Evolutionary conservation across 805 yeast species (phyloP), one percentile per base, ranked within the genome.

Genomic region (Yamadazyma tumulicola): DNA sequence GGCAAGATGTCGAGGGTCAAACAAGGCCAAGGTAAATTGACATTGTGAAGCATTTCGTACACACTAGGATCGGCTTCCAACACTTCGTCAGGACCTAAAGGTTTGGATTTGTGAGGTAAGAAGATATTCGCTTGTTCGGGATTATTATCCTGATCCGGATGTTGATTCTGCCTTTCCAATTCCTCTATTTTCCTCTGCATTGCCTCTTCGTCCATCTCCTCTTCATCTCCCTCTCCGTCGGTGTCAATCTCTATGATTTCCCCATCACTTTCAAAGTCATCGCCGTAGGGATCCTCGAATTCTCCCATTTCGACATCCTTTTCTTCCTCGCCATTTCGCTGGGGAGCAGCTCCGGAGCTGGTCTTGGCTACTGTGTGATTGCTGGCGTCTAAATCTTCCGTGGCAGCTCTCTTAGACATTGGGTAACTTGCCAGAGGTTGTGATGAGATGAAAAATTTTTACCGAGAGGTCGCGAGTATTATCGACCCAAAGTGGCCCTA

Each of bases 11-110:
- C 97, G 41, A 93, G 69, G 3, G 97, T 87, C 55, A 93, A 65
- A 64, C 97, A 88, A 9, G 98, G 97, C 97, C 97, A 93, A 50
- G 95, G 94, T 60, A 91, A 67, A 58, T 85, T 85, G 40, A 91
- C 86, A 50, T 85, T 85, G 60, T 93, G 98, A 38, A 93, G 67
- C 97, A 93, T 93, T 52, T 91, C 95, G 57, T 93, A 93, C 3
- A 91, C 96, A 6, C 88, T 69, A 29, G 96, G 96, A 63, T 93
- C 98, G 1, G 97, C 96, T 64, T 91, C 97, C 54, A 93, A 71
- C 9, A 84, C 94, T 66, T 93, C 97, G 64, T 87, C 95, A 2
- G 95, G 94, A 1, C 96, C 97, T 47, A 93, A 71, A 5, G 96
- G 96, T 50, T 77, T 79, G 18, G 93, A 81, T 61, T 79, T 74